Conservation (phyloP, 352 stramenopile species). For the Phytophthora niederhauseri region DNA sequence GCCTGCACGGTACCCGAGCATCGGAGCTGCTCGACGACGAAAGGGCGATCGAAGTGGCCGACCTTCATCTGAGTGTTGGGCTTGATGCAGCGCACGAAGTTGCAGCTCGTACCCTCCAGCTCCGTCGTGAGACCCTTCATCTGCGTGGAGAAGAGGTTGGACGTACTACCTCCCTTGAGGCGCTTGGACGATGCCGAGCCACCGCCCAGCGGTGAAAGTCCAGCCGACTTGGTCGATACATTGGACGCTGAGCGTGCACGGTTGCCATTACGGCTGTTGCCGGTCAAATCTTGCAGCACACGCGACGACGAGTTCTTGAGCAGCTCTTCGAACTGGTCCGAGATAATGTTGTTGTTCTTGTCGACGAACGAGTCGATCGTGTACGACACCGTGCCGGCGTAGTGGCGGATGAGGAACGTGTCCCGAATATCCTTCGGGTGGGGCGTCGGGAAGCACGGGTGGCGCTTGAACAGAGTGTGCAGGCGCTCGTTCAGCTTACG, state of each 20-base stretch:
- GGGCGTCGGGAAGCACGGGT: slow-evolving; percentile 82
- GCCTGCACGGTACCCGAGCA: slow-evolving; percentile 80
- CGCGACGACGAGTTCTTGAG: slow-evolving; percentile 79
- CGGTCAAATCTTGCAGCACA: slow-evolving; percentile 73
- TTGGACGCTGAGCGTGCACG: slow-evolving; percentile 49
- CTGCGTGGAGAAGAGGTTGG: slow-evolving; percentile 82
- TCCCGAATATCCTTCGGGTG: slow-evolving; percentile 87
- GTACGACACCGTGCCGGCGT: slow-evolving; percentile 86
- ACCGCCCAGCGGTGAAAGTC: slow-evolving; percentile 31
- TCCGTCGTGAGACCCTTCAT: slow-evolving; percentile 87
- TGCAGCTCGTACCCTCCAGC: slow-evolving; percentile 87
- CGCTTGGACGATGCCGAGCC: slow-evolving; percentile 63
- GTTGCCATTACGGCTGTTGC: slow-evolving; percentile 45
- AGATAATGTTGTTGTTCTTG: slow-evolving; percentile 94
- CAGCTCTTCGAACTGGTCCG: slow-evolving; percentile 89
- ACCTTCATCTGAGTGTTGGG: slow-evolving; percentile 95
- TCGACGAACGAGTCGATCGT: slow-evolving; percentile 87
- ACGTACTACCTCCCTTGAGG: slow-evolving; percentile 69
- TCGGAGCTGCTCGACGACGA: slow-evolving; percentile 76
- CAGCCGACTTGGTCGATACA: slow-evolving; percentile 54
- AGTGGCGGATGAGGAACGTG: slow-evolving; percentile 87
- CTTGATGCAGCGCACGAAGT: slow-evolving; percentile 97
- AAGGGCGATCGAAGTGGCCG: slow-evolving; percentile 77
- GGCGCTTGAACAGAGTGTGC: slow-evolving; percentile 82
- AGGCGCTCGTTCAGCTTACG: slow-evolving; percentile 87